A percentile compares a stretch with the other conserved stretches of the same genome.
Evolutionary conservation across 2,329 filamentous ascomycete species (phyloP).

Genomic region (Zasmidium citrigriseum): DNA sequence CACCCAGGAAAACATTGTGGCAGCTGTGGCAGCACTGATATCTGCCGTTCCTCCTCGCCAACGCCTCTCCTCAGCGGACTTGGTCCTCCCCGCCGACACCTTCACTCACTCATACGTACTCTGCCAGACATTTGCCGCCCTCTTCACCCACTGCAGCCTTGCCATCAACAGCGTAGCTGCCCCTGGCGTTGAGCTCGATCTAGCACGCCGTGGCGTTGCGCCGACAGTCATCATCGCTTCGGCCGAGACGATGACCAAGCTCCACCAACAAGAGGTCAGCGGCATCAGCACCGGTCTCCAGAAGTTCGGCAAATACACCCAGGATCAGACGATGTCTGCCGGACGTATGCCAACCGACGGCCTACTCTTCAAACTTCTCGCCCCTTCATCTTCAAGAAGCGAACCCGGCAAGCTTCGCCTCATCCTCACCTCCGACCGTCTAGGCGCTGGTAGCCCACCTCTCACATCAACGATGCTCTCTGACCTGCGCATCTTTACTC

Average conservation of each 20-base stretch:
- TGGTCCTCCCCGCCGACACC: slow-evolving; percentile 82
- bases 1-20: slow-evolving; percentile 80
- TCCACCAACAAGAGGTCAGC: slow-evolving; percentile 64
- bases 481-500: slow-evolving; percentile 78
- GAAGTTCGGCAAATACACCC: slow-evolving; percentile 69
- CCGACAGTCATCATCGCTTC: slow-evolving; percentile 83
- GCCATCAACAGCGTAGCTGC: slow-evolving; percentile 87
- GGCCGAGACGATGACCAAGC: slow-evolving; percentile 68
- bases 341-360: slow-evolving; percentile 73
- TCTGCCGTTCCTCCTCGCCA: slow-evolving; percentile 74
- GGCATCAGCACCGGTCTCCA: slow-evolving; percentile 59
- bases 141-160: slow-evolving; percentile 82
- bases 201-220: slow-evolving; percentile 72
- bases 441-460: slow-evolving; percentile 61
- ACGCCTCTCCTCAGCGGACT: slow-evolving; percentile 71
- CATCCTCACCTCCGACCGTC: slow-evolving; percentile 75
- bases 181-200: slow-evolving; percentile 66
- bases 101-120: slow-evolving; percentile 79
- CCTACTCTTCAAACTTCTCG: slow-evolving; percentile 63
- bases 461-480: slow-evolving; percentile 72
- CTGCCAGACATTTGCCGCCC: slow-evolving; percentile 74
- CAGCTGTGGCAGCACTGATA: slow-evolving; percentile 78
- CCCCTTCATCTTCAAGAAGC: slow-evolving; percentile 56
- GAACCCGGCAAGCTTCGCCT: slow-evolving; percentile 75
- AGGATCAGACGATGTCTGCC: slow-evolving; percentile 68